Evolutionary conservation across 139 green algal genomes (phyloP).

Genomic region (Chlamydomonas sphaeroides): DNA sequence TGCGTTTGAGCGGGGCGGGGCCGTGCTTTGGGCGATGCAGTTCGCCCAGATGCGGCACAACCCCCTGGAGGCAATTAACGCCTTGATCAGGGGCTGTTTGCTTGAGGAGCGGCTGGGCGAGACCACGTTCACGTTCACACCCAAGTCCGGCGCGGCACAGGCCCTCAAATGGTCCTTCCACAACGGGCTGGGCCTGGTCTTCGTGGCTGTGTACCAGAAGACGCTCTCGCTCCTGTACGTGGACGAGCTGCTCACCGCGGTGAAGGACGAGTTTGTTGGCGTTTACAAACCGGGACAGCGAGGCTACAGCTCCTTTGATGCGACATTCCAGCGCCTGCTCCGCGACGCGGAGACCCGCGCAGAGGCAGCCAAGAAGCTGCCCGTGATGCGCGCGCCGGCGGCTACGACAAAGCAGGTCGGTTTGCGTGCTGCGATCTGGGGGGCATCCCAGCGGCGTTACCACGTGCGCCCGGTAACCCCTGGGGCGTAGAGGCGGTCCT

Average conservation of each 20-base stretch:
- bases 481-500: no score
- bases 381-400: constrained; percentile 5
- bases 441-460: no score
- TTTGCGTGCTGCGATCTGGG: no score
- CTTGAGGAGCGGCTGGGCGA: constrained; percentile 93
- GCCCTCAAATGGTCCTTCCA: constrained; percentile 96
- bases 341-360: constrained; percentile 71
- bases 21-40: constrained; percentile 84
- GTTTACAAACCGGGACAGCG: constrained; percentile 40
- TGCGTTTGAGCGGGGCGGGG: constrained; percentile 89
- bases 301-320: constrained; percentile 58
- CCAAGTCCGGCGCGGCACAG: constrained; percentile 76
- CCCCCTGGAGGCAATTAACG: constrained; percentile 76
- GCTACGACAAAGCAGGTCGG: not conserved
- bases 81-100: constrained; percentile 86
- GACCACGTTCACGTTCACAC: constrained; percentile 81
- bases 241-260: constrained; percentile 80
- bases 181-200: constrained; percentile 95
- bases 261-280: constrained; percentile 73
- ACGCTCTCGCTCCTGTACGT: constrained; percentile 92
- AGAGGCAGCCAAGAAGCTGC: constrained; percentile 52
- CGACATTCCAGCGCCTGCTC: constrained; percentile 67
- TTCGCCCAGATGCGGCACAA: constrained; percentile 53
- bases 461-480: no score
- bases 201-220: constrained; percentile 96